Conservation (phyloP, 208 protist genomes). For the Tritrichomonas foetus region DNA sequence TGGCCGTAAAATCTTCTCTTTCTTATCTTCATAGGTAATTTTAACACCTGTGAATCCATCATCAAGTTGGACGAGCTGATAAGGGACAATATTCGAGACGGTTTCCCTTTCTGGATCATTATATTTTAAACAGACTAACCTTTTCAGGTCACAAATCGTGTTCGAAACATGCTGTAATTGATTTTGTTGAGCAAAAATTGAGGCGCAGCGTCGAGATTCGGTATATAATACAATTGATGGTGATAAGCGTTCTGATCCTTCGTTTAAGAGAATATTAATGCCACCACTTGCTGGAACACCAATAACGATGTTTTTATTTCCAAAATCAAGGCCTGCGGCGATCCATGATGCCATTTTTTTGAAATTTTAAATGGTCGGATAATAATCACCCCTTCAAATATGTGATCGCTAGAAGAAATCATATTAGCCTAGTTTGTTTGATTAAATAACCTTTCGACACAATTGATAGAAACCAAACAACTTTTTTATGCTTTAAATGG, state of each 20-base stretch:
- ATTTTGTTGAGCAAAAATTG: not conserved
- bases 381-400: too few species aligned
- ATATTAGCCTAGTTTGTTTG: too few species aligned
- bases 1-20: not conserved
- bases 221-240: slow-evolving; percentile 16
- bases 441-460: too few species aligned
- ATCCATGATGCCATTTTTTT: too few species aligned
- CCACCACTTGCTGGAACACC: not conserved
- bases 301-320: slow-evolving; percentile 7
- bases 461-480: too few species aligned
- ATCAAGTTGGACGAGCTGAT: not conserved
- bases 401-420: too few species aligned
- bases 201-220: not conserved
- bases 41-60: not conserved
- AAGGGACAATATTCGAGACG: not conserved
- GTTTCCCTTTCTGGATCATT: not conserved
- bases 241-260: not conserved
- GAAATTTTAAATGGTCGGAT: too few species aligned
- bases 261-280: not conserved
- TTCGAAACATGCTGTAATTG: not conserved
- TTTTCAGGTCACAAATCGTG: not conserved
- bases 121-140: slow-evolving; percentile 11
- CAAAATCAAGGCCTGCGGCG: too few species aligned
- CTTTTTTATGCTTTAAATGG: too few species aligned
- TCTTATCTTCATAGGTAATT: not conserved